Evolutionary conservation across 2,329 filamentous ascomycete genomes (phyloP).

Genomic region (Fusarium sp.): DNA sequence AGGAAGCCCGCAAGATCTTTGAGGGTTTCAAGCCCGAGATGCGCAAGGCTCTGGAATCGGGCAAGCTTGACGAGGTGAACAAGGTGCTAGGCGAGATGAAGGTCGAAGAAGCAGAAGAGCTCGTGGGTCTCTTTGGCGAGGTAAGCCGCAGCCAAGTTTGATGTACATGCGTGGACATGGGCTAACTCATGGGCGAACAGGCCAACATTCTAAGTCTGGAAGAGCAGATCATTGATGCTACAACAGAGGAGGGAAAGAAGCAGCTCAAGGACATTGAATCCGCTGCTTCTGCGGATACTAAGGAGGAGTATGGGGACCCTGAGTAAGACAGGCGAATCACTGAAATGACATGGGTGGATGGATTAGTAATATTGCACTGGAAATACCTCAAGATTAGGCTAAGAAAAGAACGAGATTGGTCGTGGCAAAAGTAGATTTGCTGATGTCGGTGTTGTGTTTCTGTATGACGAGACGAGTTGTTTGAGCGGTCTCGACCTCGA

Average conservation of each 20-base stretch:
- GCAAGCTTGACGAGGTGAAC: constrained; percentile 75
- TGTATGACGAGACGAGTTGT: background rate
- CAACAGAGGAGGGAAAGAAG: constrained; percentile 84
- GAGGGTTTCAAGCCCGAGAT: constrained; percentile 85
- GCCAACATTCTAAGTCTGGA: constrained; percentile 91
- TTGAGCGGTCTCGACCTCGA: background rate
- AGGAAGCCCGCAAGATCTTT: constrained; percentile 78
- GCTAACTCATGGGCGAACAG: constrained; percentile 51
- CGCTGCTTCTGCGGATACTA: constrained; percentile 48
- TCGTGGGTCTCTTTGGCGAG: constrained; percentile 82
- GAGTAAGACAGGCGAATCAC: constrained; percentile 48
- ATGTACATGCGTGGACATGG: background rate
- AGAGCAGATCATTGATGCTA: constrained; percentile 94
- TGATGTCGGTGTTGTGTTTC: constrained; percentile 5
- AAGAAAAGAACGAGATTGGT: constrained; percentile 1
- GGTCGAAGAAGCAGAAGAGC: constrained; percentile 85
- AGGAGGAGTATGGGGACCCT: constrained; percentile 51
- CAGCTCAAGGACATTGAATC: constrained; percentile 80
- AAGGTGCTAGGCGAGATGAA: constrained; percentile 83
- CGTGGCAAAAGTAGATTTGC: background rate
- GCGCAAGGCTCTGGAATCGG: constrained; percentile 84
- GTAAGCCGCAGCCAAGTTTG: constrained; percentile 52
- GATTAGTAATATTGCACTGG: constrained; percentile 3
- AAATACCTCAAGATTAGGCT: background rate
- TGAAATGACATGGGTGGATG: background rate